A percentile compares a stretch with the other conserved stretches of the same genome.
phyloP scores from a whole-genome alignment of 1,139 yeast genomes.

The Geotrichum aggregatum region DNA sequence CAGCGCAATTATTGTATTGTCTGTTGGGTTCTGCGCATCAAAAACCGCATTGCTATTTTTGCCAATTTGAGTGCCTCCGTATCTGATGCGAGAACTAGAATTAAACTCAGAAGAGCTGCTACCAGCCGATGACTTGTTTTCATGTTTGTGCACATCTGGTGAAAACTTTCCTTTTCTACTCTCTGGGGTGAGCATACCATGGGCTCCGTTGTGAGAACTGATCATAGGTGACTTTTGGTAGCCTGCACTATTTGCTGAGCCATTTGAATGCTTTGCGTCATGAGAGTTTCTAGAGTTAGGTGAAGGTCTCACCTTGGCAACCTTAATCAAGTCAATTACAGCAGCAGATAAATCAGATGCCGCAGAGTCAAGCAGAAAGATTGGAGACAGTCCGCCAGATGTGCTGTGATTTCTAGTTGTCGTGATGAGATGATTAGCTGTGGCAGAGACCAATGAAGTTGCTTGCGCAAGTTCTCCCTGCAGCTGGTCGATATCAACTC shows the following conservation, averaged over 20 bases:
- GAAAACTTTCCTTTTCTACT: neutral
- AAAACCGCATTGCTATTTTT: constrained; percentile 41
- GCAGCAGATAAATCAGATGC: constrained; percentile 70
- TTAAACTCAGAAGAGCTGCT: neutral
- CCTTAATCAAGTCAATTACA: constrained; percentile 62
- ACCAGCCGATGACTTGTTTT: neutral
- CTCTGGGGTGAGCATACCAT: neutral
- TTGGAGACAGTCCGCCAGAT: constrained; percentile 63
- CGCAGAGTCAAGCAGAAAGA: constrained; percentile 70
- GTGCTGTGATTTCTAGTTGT: constrained; percentile 73
- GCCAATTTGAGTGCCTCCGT: too few species aligned
- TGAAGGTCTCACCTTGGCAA: constrained; percentile 46
- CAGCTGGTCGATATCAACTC: constrained; percentile 19
- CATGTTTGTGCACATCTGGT: constrained; percentile 1
- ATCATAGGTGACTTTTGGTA: neutral
- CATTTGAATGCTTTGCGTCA: neutral
- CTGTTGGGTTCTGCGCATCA: constrained; percentile 82
- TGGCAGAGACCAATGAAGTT: constrained; percentile 51
- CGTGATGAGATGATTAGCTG: constrained; percentile 73
- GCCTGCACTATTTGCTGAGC: neutral
- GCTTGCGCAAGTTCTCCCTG: constrained; percentile 34
- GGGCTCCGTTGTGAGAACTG: neutral
- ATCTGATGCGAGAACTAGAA: neutral
- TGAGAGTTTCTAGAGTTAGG: neutral
- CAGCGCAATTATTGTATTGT: constrained; percentile 70